Base-by-base conservation (phyloP, 2,329 filamentous ascomycete species). In the Penicillium paneum region DNA sequence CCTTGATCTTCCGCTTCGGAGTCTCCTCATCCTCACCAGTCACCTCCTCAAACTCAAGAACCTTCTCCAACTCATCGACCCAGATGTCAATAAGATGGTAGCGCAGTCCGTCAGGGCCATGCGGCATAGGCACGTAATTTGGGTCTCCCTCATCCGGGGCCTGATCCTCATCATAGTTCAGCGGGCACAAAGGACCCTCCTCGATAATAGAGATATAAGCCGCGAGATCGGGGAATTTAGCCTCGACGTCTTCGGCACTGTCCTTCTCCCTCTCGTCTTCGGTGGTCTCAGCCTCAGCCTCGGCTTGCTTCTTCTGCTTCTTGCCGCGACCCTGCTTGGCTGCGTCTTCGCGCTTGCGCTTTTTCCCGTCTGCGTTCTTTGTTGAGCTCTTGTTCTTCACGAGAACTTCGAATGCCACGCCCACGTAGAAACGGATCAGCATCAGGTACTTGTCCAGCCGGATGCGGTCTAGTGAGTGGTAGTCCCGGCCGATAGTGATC, bases 361-460 rank as follows among this genome's bases (percentile, higher is more conserved):
- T 69, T 52, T 67, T 67, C 11, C 61, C 66, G 7, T 60, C 58
- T 7, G 46, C 54, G 41, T 55, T 56, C 24, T 58, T 51, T 47
- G 43, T 38, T 17, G 45, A 42, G 24, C 46, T 31, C 38, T 49
- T 54, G 49, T 66, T 63, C 59, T 72, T 73, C 24, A 76, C 36
- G 52, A 74, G 70, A 1, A 75, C 45, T 46, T 74, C 69, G 59
- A 96, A 85, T 10, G 85, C 84, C n/a, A 88, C 85, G 35, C 82
- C 84, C 13, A 97, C 77, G 64, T 91, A 90, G 60, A 89, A 83
- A 49, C 94, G 83, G 54, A 95, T 88, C 17, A 97, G 81, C 63
- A 92, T 81, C 53, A 99, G 77, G 68, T 95, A 97, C 78, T 99
- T 99, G 75, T 99, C 91, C 78, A 97, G 87, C 39, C 90, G 83